Conservation (phyloP, 768 basidiomycete species). For the Psilocybe tampanensis region DNA sequence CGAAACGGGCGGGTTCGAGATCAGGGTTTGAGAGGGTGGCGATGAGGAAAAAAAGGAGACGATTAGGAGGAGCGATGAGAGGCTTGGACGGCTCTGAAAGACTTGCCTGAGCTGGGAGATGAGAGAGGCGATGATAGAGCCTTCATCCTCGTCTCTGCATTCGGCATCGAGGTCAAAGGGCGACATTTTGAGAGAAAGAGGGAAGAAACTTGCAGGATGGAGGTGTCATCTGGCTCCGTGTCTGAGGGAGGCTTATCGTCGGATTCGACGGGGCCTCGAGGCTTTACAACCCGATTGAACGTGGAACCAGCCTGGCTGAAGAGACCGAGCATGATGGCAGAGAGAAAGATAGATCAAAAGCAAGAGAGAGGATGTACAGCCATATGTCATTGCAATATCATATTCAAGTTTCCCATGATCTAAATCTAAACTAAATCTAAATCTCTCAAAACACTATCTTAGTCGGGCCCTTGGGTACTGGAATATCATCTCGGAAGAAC, state of each 20-base stretch:
- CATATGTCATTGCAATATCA: no score
- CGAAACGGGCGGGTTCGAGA: no score
- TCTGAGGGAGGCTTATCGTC: constrained; percentile 79
- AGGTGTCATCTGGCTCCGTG: constrained; percentile 87
- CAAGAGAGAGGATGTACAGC: no score
- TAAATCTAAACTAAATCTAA: no score
- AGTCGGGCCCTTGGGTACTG: constrained; percentile 61
- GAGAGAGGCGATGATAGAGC: constrained; percentile 83
- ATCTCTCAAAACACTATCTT: constrained; percentile 78
- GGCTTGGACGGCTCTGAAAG: constrained; percentile 4
- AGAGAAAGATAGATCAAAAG: background rate
- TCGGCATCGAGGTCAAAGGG: constrained; percentile 37
- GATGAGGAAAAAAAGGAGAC: background rate
- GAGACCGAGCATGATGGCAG: constrained; percentile 71
- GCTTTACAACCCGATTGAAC: constrained; percentile 55
- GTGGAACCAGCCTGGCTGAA: constrained; percentile 71
- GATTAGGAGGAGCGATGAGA: background rate
- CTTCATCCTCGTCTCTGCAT: constrained; percentile 87
- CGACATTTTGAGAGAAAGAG: constrained; percentile 24
- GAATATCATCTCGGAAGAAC: constrained; percentile 74
- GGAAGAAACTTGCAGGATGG: constrained; percentile 70
- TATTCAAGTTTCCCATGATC: no score
- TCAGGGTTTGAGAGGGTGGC: background rate
- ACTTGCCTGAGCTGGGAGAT: constrained; percentile 86
- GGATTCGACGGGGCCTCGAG: constrained; percentile 65